Evolutionary conservation across 352 stramenopile species (phyloP), one percentile per base, ranked within the genome.

Genomic region (Globisporangium apiculatum): DNA sequence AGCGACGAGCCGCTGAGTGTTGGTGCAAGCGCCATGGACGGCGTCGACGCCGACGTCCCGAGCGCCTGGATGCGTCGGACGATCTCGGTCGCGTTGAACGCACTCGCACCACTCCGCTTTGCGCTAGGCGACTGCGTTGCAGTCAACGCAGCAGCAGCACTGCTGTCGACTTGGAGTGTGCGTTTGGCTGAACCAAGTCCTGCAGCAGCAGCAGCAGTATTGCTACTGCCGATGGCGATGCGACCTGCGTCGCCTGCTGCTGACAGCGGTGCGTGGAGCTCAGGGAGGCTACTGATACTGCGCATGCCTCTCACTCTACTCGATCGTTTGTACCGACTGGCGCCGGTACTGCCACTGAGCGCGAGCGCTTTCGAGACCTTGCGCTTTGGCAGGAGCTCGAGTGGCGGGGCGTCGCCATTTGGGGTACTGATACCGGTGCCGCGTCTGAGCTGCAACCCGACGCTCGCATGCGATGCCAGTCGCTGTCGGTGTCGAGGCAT

Each of bases 41-140:
- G 72, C 3, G 58, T 57, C 0, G 79, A 87, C 5, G 66, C 50
- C 0, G 73, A 87, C 5, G 64, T 83, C 24, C 71, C 75, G 1
- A 89, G 61, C 7, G 74, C 58, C 36, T 87, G 67, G 24, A 89
- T 72, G 48, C 71, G 74, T 17, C 58, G 69, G 52, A 87, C 81
- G 31, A 89, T 68, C 40, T 89, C 76, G 0, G 35, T 58, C 1
- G 65, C 67, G 54, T 74, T 86, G 47, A 85, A 59, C 5, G 18
- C 48, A 11, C 49, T 48, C 15, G 52, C 35, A 41, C 37, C 17
- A 3, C 36, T 24, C 24, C 35, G 47, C 36, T n/a, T 51, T 10
- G 24, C 47, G 1, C 49, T 53, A 17, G 42, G 43, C 6, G 50
- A 63, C 10, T 48, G 17, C 12, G 50, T 40, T 4, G 57, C 53